Evolutionary conservation across 768 basidiomycete genomes (phyloP), one percentile per base, ranked within the genome.

Genomic region (Phaffia australis): DNA sequence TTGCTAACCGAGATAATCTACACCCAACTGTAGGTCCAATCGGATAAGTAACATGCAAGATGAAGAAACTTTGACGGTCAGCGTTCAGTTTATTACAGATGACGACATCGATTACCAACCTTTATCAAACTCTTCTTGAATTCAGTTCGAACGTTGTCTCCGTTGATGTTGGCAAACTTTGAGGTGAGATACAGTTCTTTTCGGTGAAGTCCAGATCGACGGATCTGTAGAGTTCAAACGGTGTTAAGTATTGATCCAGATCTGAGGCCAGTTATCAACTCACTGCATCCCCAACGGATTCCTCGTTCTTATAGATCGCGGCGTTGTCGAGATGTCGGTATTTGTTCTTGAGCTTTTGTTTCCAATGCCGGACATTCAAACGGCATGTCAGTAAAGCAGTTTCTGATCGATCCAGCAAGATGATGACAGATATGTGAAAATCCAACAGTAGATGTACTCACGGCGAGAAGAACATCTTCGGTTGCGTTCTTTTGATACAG

Each of bases 301-400:
- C 78, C 72, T 85, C 84, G 68, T 86, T 86, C 9, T 64, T 65
- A 73, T 86, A 86, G 60, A 76, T 60, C 72, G 85, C 84, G 2
- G 84, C 84, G n/a, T 83, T 81, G 71, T 86, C 85, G 21, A 86
- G 78, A 71, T 86, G 85, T 16, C 77, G 82, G 70, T 85, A 79
- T 2, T 82, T 82, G 56, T 76, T 79, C n/a, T 79, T 76, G 60
- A 86, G 81, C 23, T 42, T 4, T 42, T 42, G 11, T 42, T 42
- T 42, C 11, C 11, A 11, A 42, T 11, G 11, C 35, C 35, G 11
- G 11, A 42, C 11, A 4, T 5, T 42, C 35, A 11, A 42, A 42
- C 35, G 35, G 35, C 11, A 11, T 42, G 35, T 42, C 35, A 42
- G 4, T 42, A 42, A 11, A 42, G 11, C 6, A 42, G 11, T 42